A percentile compares a stretch with the other conserved stretches of the same genome.
Conservation (phyloP, 2,329 filamentous ascomycete species). For the Fusarium abutilonis region DNA sequence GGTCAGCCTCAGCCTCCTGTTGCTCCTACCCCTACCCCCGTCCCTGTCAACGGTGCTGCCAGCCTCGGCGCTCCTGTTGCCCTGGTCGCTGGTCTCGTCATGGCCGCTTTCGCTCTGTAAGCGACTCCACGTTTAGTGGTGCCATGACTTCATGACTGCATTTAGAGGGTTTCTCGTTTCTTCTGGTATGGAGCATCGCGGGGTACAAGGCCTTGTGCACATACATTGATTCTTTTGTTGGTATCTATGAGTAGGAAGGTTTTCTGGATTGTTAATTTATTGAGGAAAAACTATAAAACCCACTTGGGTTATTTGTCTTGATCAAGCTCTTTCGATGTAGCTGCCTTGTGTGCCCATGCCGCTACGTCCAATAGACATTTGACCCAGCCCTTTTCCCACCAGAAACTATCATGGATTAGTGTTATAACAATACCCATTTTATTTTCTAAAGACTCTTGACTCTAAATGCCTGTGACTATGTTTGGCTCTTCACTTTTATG, state of each 20-base stretch:
- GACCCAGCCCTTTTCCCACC: constrained; percentile 29
- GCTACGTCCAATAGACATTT: constrained; percentile 47
- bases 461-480: background rate
- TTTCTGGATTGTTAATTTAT: constrained; percentile 48
- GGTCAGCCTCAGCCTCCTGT: constrained; percentile 36
- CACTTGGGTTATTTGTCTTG: constrained; percentile 44
- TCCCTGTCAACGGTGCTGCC: constrained; percentile 45
- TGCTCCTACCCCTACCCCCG: constrained; percentile 37
- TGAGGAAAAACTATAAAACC: constrained; percentile 45
- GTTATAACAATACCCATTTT: constrained; percentile 33
- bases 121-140: constrained; percentile 32
- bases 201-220: constrained; percentile 45
- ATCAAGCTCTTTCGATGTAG: constrained; percentile 42
- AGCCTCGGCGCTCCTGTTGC: constrained; percentile 53
- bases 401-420: constrained; percentile 14
- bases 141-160: constrained; percentile 47
- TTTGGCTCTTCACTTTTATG: background rate
- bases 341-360: constrained; percentile 40
- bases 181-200: constrained; percentile 42
- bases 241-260: constrained; percentile 43
- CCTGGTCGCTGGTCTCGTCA: constrained; percentile 53
- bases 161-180: constrained; percentile 46
- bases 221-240: constrained; percentile 45
- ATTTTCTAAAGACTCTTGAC: background rate
- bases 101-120: constrained; percentile 58